These are phyloP conservation scores for Tylopilus plumbeoviolaceoides DNA, from an alignment of 768 basidiomycete species.

Conservation along the genomic window DNA sequence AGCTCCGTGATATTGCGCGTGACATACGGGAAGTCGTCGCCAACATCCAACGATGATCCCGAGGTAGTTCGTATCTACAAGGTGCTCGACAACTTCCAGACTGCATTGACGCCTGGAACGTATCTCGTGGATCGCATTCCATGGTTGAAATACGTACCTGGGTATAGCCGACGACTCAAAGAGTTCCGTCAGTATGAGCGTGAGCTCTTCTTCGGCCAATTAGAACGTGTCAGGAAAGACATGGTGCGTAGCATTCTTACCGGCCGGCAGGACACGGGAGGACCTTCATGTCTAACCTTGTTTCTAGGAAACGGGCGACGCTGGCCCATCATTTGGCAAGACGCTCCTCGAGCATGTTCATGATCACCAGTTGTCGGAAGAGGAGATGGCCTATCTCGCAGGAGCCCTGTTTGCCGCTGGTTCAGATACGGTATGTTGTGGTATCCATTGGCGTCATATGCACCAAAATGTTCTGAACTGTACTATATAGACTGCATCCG, in stretches of 20 bases:
- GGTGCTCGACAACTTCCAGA: slow-evolving; percentile 20
- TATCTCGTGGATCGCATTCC: slow-evolving; percentile 33
- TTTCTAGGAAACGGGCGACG: slow-evolving; percentile 6
- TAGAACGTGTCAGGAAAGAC: slow-evolving; percentile 16
- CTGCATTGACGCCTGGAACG: slow-evolving; percentile 30
- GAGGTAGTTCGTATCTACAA: slow-evolving; percentile 16
- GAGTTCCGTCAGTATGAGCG: slow-evolving; percentile 51
- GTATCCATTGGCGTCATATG: too few relatives aligned
- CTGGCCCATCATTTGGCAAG: slow-evolving; percentile 39
- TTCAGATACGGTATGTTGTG: slow-evolving; percentile 41
- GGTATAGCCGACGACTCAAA: slow-evolving; percentile 49
- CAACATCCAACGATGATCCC: slow-evolving; percentile 16
- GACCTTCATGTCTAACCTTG: neutral
- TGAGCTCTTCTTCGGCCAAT: slow-evolving; percentile 44
- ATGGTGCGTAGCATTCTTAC: neutral
- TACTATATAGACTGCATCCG: slow-evolving; percentile 39
- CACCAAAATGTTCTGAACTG: neutral
- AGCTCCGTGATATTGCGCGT: slow-evolving; percentile 19
- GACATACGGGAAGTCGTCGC: slow-evolving; percentile 24
- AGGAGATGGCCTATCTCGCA: slow-evolving; percentile 56
- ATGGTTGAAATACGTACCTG: slow-evolving; percentile 44
- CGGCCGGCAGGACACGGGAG: too few relatives aligned
- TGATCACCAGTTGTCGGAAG: slow-evolving; percentile 45
- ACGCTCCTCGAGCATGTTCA: slow-evolving; percentile 48
- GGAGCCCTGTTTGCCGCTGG: slow-evolving; percentile 60